Percentiles rank a stretch among this genome's conserved stretches.
These are phyloP conservation scores for Ustilago nuda DNA, from an alignment of 1,284 basidiomycete genomes.

Conservation along the genomic window DNA sequence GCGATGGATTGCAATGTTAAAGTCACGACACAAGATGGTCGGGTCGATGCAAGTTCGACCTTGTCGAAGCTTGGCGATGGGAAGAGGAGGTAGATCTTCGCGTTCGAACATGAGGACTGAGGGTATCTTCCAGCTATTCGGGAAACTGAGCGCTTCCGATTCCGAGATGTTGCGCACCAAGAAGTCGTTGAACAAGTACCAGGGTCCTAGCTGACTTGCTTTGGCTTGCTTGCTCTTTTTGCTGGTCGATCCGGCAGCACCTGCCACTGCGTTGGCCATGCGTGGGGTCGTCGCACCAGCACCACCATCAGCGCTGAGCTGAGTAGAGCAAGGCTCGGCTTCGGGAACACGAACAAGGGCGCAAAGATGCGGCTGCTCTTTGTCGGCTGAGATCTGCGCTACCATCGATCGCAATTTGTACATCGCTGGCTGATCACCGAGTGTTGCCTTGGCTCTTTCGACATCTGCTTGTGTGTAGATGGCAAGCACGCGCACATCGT, in stretches of 20 bases:
- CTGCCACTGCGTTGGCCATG: slow-evolving; percentile 6
- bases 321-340: slow-evolving; percentile 42
- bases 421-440: slow-evolving; percentile 67
- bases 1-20: slow-evolving; percentile 78
- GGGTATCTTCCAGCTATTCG: slow-evolving; percentile 90
- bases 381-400: slow-evolving; percentile 82
- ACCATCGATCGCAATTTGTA: slow-evolving; percentile 76
- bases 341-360: slow-evolving; percentile 86
- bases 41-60: slow-evolving; percentile 53
- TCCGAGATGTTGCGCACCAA: slow-evolving; percentile 85
- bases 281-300: slow-evolving; percentile 16
- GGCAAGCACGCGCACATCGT: slow-evolving; percentile 46
- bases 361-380: slow-evolving; percentile 85
- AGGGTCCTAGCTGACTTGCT: slow-evolving; percentile 69
- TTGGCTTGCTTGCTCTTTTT: slow-evolving; percentile 41
- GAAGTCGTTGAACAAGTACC: slow-evolving; percentile 98
- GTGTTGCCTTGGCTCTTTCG: slow-evolving; percentile 29
- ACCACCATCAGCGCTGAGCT: slow-evolving; percentile 50
- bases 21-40: slow-evolving; percentile 82
- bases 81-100: slow-evolving; percentile 72
- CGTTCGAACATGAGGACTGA: slow-evolving; percentile 89
- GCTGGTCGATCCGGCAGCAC: slow-evolving; percentile 4
- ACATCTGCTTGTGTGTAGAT: slow-evolving; percentile 36
- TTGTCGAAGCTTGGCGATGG: slow-evolving; percentile 32
- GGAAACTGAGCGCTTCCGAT: slow-evolving; percentile 87